Evolutionary conservation across 2,329 filamentous ascomycete genomes (phyloP).

Genomic region (Nigrospora sphaerica): DNA sequence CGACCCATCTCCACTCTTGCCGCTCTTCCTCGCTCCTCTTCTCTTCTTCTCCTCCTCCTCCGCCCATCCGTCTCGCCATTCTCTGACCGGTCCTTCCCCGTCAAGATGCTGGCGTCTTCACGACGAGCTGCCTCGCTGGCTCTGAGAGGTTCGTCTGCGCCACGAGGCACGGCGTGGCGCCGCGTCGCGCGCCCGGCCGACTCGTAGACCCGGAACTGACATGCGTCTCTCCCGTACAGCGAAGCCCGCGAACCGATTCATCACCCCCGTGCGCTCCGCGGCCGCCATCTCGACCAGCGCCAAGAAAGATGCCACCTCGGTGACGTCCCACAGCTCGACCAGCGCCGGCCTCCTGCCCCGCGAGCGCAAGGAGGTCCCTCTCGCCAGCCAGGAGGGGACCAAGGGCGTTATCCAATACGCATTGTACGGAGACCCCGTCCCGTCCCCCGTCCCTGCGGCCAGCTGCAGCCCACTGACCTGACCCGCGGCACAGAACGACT

Average conservation of each 20-base stretch:
- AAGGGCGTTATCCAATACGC: constrained; percentile 81
- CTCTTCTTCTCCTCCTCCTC: constrained; percentile 1
- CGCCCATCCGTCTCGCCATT: no score
- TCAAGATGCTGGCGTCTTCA: constrained; percentile 32
- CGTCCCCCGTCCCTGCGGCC: not conserved
- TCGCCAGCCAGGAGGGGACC: constrained; percentile 71
- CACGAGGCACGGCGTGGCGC: not conserved
- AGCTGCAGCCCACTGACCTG: constrained; percentile 4
- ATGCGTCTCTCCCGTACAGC: constrained; percentile 33
- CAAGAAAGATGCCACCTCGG: constrained; percentile 53
- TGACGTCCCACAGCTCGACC: constrained; percentile 47
- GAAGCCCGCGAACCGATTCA: constrained; percentile 58
- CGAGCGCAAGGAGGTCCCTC: constrained; percentile 62
- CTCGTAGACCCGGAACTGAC: not conserved
- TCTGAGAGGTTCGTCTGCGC: constrained; percentile 28
- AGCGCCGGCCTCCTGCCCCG: constrained; percentile 48
- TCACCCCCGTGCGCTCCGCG: constrained; percentile 51
- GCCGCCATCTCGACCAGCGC: constrained; percentile 60
- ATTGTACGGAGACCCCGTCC: constrained; percentile 52
- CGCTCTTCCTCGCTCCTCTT: not conserved
- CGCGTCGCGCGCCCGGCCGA: not conserved
- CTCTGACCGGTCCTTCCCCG: not conserved
- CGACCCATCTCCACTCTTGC: not conserved
- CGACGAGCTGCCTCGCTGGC: constrained; percentile 33
- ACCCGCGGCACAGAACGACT: constrained; percentile 49